These are phyloP conservation scores for Schrenkiella parvula DNA, from an alignment of 345 rosid species.

Conservation along the genomic window DNA sequence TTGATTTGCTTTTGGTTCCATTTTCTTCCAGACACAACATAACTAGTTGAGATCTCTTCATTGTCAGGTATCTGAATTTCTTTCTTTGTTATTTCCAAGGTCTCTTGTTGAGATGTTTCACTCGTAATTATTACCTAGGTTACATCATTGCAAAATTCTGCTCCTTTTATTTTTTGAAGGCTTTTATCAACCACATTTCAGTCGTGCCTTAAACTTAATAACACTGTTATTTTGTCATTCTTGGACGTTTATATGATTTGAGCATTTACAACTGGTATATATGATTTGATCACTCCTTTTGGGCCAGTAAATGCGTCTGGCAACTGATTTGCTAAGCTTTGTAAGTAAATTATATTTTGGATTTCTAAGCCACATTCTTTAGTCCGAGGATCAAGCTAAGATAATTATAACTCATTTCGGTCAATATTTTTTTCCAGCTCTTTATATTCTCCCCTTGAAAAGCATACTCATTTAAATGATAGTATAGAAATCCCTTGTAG, in stretches of 20 bases:
- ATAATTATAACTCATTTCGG: neutral
- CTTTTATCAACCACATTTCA: neutral
- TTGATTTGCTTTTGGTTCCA: neutral
- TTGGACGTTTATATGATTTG: too few species aligned
- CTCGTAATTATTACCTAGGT: neutral
- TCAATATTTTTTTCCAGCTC: neutral
- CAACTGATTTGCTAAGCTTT: too few species aligned
- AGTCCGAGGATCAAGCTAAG: neutral
- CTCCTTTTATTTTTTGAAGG: neutral
- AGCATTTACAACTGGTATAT: neutral
- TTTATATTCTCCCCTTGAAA: neutral
- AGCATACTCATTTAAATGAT: neutral
- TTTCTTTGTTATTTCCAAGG: neutral
- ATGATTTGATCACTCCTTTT: too few species aligned
- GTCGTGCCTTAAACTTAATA: neutral
- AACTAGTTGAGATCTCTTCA: neutral
- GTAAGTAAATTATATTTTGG: neutral
- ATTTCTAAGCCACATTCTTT: neutral
- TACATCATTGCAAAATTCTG: neutral
- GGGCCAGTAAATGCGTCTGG: neutral
- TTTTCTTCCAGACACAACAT: neutral
- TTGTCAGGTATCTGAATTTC: neutral
- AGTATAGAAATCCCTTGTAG: neutral
- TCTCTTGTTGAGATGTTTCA: neutral
- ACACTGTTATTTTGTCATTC: neutral